A percentile compares a stretch with the other conserved stretches of the same genome.
These are phyloP conservation scores for Triticum timopheevii DNA, from an alignment of 176 grass and related monocot species.

Conservation along the genomic window DNA sequence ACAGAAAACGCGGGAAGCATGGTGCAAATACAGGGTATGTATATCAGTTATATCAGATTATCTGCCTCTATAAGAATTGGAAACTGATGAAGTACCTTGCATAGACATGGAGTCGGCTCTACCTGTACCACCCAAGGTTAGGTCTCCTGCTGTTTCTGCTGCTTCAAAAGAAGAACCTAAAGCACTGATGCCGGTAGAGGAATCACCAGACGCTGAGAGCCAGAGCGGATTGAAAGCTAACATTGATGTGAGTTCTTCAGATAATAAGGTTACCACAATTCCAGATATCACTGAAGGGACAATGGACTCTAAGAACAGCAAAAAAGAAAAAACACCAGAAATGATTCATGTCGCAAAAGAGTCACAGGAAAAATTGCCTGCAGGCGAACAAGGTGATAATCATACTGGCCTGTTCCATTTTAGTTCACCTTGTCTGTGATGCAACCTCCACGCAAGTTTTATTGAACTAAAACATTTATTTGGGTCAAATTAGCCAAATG, in stretches of 20 bases:
- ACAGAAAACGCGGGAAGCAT: constrained; percentile 82
- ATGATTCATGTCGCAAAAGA: constrained; percentile 53
- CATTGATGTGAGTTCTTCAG: constrained; percentile 43
- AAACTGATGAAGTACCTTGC: constrained; percentile 26
- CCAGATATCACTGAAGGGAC: constrained; percentile 58
- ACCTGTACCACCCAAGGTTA: constrained; percentile 58
- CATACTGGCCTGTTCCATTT: constrained; percentile 37
- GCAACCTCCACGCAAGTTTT: neutral
- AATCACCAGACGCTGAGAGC: constrained; percentile 55
- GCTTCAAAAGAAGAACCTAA: constrained; percentile 86
- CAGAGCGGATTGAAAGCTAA: constrained; percentile 50
- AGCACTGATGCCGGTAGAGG: constrained; percentile 47
- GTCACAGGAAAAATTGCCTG: constrained; percentile 55
- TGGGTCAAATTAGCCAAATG: constrained; percentile 32
- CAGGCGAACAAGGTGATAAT: constrained; percentile 69
- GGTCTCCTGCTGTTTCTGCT: constrained; percentile 76
- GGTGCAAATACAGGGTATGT: constrained; percentile 74
- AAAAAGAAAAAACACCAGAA: constrained; percentile 56
- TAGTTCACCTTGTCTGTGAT: constrained; percentile 17
- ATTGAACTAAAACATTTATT: constrained; percentile 8
- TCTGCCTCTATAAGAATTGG: neutral
- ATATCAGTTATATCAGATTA: constrained; percentile 21
- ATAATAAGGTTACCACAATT: constrained; percentile 48
- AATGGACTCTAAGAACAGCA: constrained; percentile 43
- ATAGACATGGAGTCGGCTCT: constrained; percentile 84